Evolutionary conservation across 495 filamentous ascomycete genomes (phyloP).

Genomic region (Penicillium cataractarum): DNA sequence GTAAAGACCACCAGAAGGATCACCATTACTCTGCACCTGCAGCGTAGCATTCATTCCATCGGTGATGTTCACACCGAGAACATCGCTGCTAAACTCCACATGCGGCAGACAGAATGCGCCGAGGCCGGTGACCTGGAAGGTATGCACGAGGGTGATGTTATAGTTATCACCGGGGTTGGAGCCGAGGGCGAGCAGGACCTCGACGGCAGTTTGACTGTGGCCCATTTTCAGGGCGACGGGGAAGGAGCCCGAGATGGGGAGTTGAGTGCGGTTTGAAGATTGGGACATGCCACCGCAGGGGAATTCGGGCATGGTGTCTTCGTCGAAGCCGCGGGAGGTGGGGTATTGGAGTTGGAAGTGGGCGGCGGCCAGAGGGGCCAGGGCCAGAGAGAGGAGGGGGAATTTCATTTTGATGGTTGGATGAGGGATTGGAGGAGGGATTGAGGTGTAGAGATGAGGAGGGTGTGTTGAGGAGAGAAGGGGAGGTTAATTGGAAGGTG

Average conservation of each 20-base stretch:
- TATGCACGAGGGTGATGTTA: conserved; percentile 55
- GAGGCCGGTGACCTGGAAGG: conserved; percentile 54
- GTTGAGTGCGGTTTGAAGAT: conserved; percentile 52
- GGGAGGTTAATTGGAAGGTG: background rate
- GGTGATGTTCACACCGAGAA: conserved; percentile 36
- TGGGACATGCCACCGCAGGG: conserved; percentile 62
- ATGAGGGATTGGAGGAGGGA: too few relatives aligned
- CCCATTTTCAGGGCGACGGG: conserved; percentile 57
- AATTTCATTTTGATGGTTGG: conserved; percentile 27
- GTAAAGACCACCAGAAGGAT: conserved; percentile 57
- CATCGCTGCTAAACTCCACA: conserved; percentile 43
- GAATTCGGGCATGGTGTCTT: conserved; percentile 50
- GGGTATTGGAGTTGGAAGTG: conserved; percentile 67
- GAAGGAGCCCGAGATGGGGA: conserved; percentile 52
- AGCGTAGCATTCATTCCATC: conserved; percentile 64
- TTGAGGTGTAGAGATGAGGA: background rate
- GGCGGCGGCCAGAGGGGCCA: conserved; percentile 51
- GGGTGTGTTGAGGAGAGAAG: background rate
- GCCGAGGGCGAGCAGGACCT: conserved; percentile 60
- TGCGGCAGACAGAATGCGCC: conserved; percentile 60
- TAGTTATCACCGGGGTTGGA: conserved; percentile 54
- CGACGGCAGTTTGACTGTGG: conserved; percentile 56
- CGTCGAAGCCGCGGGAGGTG: conserved; percentile 55
- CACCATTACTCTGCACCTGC: conserved; percentile 60
- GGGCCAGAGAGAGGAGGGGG: conserved; percentile 30